Evolutionary conservation across 345 rosid genomes (phyloP), one percentile per base, ranked within the genome.

Genomic region (Trapa incisa): DNA sequence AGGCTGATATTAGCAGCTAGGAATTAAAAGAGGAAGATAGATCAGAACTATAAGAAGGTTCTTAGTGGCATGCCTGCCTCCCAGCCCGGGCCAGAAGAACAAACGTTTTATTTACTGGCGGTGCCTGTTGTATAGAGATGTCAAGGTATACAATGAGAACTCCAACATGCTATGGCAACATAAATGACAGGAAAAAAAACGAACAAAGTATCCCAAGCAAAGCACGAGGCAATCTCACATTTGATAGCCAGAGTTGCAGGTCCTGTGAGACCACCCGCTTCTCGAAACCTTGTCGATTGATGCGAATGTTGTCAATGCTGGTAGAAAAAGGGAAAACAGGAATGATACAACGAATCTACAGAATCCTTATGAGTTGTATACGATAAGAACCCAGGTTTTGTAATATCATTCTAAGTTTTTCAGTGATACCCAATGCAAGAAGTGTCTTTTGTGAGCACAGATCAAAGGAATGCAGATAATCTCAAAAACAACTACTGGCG

Each of bases 211-310:
- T 9, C 33, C 42, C n/a, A 39, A 8, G 16, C 29, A 62, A 33
- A 64, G 42, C 33, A 39, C 16, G 10, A 2, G 45, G 42, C 57
- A 48, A 63, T 22, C 29, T 89, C 75, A 89, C 98, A 75, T 89
- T 92, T 60, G 96, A 86, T 73, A 92, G 98, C 93, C 97, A 92
- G 56, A 92, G 88, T 79, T 92, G 98, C 64, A 89, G 72, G 74
- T 92, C 98, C 75, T 86, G 98, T 29, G 98, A 92, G 72, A 92
- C 93, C 37, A 88, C 94, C 56, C 93, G 85, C 77, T 85, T 92
- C 87, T 89, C 96, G 41, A 88, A 89, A 54, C 98, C 98, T 84
- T 92, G 91, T 64, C 86, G 75, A 61, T 75, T 92, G 71, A 92
- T 86, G 76, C 77, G 80, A 61, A 88, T 76, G 32, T 80, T 86